Evolutionary conservation across 139 green algal species (phyloP).

Genomic region (Zygnema circumcarinatum): DNA sequence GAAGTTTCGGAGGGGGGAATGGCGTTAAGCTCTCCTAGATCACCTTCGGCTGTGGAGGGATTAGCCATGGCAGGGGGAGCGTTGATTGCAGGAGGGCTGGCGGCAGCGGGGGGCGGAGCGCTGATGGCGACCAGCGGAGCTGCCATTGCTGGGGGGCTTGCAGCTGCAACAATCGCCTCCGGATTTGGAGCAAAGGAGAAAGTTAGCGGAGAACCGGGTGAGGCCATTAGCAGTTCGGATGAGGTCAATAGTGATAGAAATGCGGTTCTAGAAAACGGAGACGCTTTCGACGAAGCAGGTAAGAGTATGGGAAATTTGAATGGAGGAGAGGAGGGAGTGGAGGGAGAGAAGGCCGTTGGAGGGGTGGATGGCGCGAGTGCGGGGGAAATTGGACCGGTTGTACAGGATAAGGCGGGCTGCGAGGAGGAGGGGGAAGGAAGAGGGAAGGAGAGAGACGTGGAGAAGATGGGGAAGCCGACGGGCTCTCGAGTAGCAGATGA

Average conservation of each 20-base stretch:
- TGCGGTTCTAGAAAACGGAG: not conserved
- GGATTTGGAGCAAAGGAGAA: constrained; percentile 18
- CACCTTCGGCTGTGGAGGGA: not conserved
- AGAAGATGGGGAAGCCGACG: constrained; percentile 29
- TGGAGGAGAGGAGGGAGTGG: not conserved
- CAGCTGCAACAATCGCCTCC: constrained; percentile 9
- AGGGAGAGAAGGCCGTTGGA: not conserved
- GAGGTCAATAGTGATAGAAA: not conserved
- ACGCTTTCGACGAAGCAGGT: not conserved
- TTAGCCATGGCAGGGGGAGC: not conserved
- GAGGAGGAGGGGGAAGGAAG: constrained; percentile 22
- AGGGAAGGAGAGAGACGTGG: not conserved
- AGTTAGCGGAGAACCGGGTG: not conserved
- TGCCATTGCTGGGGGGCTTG: not conserved
- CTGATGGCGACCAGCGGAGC: not conserved
- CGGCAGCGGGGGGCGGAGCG: not conserved
- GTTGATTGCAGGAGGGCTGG: not conserved
- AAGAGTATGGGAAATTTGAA: too few species aligned
- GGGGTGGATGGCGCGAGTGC: not conserved
- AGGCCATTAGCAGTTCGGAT: not conserved
- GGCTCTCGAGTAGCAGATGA: not conserved
- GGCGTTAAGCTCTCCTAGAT: too few species aligned
- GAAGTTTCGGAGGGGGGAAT: too few species aligned
- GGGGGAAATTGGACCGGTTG: not conserved
- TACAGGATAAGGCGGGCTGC: not conserved